These are phyloP conservation scores for Sideroxylon spinosum DNA, from an alignment of 179 eudicot genomes.

Conservation along the genomic window DNA sequence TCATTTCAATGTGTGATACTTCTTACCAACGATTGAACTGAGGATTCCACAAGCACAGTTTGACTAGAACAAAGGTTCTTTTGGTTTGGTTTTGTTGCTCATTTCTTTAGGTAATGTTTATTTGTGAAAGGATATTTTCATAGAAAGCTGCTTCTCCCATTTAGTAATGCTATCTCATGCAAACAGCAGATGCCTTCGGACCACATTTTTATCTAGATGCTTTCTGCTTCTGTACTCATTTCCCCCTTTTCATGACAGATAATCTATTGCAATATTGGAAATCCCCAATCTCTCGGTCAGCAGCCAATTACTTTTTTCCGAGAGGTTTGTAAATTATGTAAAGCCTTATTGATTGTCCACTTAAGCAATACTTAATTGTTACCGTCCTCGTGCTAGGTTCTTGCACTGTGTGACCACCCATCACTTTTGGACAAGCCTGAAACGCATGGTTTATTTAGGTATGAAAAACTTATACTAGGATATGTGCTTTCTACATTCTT, in stretches of 20 bases:
- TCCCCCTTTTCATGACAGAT: constrained; percentile 43
- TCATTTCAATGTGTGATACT: not conserved
- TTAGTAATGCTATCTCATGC: constrained; percentile 8
- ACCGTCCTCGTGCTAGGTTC: constrained; percentile 45
- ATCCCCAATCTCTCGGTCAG: constrained; percentile 94
- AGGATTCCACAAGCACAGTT: not conserved
- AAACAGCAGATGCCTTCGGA: not conserved
- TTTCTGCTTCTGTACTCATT: constrained; percentile 1
- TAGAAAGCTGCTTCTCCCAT: not conserved
- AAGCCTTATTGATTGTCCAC: not conserved
- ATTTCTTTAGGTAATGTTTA: constrained; percentile 1
- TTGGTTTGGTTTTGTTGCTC: not conserved
- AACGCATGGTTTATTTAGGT: constrained; percentile 84
- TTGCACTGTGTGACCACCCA: constrained; percentile 91
- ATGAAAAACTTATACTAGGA: constrained; percentile 9
- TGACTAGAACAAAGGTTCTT: not conserved
- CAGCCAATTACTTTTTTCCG: constrained; percentile 88
- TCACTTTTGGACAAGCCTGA: constrained; percentile 67
- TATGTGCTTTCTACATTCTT: not conserved
- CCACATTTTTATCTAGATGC: constrained; percentile 3
- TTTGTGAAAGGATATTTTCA: not conserved
- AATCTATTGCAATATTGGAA: constrained; percentile 88
- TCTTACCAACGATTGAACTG: not conserved
- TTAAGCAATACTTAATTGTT: not conserved
- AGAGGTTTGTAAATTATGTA: constrained; percentile 51